These are phyloP conservation scores for Teratosphaeria gauchensis DNA, from an alignment of 2,329 filamentous ascomycete species.

Conservation along the genomic window DNA sequence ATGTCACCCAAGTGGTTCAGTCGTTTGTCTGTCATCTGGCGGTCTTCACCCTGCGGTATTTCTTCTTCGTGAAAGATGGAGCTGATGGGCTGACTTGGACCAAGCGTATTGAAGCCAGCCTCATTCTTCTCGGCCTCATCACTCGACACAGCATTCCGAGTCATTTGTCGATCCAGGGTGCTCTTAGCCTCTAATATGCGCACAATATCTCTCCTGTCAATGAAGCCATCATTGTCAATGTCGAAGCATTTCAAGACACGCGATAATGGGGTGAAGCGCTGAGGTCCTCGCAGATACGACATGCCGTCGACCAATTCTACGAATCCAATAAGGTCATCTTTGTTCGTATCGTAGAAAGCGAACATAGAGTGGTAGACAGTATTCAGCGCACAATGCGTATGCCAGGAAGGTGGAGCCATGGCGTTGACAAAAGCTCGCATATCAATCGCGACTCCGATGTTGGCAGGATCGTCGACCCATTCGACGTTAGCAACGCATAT, in stretches of 20 bases:
- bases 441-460: constrained; percentile 75
- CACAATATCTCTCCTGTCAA: constrained; percentile 77
- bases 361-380: constrained; percentile 95
- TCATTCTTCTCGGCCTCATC: constrained; percentile 65
- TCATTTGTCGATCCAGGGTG: constrained; percentile 79
- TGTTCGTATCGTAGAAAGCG: constrained; percentile 86
- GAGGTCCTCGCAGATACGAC: constrained; percentile 51
- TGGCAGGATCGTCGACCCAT: constrained; percentile 71
- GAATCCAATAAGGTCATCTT: constrained; percentile 82
- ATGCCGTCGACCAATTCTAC: constrained; percentile 82
- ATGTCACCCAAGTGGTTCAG: constrained; percentile 24
- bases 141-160: constrained; percentile 67
- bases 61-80: constrained; percentile 33
- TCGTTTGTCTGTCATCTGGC: constrained; percentile 23
- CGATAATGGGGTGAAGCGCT: constrained; percentile 55
- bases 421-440: constrained; percentile 87
- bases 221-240: constrained; percentile 75
- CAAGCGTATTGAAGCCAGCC: constrained; percentile 29
- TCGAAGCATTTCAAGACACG: constrained; percentile 86
- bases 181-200: constrained; percentile 91
- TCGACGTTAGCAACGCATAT: constrained; percentile 83
- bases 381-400: constrained; percentile 74
- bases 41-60: constrained; percentile 22
- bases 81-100: constrained; percentile 37
- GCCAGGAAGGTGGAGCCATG: constrained; percentile 50